Evolutionary conservation across 805 yeast genomes (phyloP).

Genomic region (Hanseniaspora mollemarum): DNA sequence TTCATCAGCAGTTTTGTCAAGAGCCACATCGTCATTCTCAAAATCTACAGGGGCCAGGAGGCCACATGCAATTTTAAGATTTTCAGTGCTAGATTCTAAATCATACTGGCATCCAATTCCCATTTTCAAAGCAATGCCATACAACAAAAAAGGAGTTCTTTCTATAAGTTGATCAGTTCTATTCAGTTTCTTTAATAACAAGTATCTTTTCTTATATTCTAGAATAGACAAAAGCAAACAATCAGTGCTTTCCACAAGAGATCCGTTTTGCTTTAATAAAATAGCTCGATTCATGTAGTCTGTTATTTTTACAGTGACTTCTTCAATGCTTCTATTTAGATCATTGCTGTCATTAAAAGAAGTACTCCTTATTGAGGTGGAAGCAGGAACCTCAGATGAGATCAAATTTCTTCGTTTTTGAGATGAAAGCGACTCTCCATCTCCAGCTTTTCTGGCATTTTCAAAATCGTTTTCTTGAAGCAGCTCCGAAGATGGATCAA

Average conservation of each 20-base stretch:
- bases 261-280: constrained; percentile 44
- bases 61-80: constrained; percentile 47
- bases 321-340: background rate
- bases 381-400: background rate
- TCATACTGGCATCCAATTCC: constrained; percentile 61
- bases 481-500: background rate
- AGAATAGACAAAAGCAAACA: constrained; percentile 55
- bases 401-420: constrained; percentile 7
- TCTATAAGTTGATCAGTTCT: constrained; percentile 32
- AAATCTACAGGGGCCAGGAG: constrained; percentile 20
- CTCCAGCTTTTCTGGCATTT: too few relatives aligned
- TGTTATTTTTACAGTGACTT: background rate
- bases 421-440: constrained; percentile 14
- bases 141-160: constrained; percentile 55
- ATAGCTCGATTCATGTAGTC: constrained; percentile 29
- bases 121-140: constrained; percentile 52
- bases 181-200: background rate
- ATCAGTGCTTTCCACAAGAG: constrained; percentile 56
- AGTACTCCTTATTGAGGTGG: background rate
- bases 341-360: background rate
- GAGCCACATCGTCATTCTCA: background rate
- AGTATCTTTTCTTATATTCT: constrained; percentile 19
- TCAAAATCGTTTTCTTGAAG: background rate
- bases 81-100: constrained; percentile 42
- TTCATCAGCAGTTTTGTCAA: background rate